Evolutionary conservation across 306 rosid species (phyloP).

Genomic region (Cyamopsis tetragonoloba): DNA sequence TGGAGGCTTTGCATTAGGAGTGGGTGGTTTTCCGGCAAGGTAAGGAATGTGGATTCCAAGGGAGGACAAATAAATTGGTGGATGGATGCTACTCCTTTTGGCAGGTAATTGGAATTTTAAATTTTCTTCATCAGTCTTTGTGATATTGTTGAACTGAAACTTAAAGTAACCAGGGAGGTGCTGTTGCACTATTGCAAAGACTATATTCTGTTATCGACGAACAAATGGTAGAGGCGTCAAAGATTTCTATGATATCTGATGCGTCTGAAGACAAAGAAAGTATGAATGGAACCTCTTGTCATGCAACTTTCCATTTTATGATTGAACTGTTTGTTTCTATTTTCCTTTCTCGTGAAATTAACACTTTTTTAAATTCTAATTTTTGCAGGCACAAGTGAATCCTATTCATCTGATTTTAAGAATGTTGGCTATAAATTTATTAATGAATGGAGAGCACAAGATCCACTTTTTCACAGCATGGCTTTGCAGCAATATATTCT

Average conservation of each 20-base stretch:
- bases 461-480: constrained; percentile 59
- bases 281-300: constrained; percentile 35
- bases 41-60: constrained; percentile 88
- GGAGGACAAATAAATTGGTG: constrained; percentile 93
- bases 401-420: constrained; percentile 39
- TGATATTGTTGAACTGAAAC: constrained; percentile 30
- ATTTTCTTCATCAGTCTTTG: background rate
- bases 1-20: constrained; percentile 45
- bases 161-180: constrained; percentile 68
- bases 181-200: constrained; percentile 68
- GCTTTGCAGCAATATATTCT: constrained; percentile 94
- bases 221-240: constrained; percentile 34
- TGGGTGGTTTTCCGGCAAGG: constrained; percentile 94
- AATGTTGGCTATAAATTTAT: constrained; percentile 59
- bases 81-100: constrained; percentile 98
- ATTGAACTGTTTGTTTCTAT: constrained; percentile 21
- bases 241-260: constrained; percentile 25
- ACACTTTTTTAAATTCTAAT: constrained; percentile 18
- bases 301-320: constrained; percentile 21
- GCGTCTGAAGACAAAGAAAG: constrained; percentile 19
- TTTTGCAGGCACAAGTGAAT: constrained; percentile 36
- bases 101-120: constrained; percentile 63
- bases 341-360: background rate
- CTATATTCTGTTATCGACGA: constrained; percentile 43
- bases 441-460: constrained; percentile 38